Base-by-base conservation (phyloP, 371 early-diverging fungal genomes). In the Zychaea mexicana region DNA sequence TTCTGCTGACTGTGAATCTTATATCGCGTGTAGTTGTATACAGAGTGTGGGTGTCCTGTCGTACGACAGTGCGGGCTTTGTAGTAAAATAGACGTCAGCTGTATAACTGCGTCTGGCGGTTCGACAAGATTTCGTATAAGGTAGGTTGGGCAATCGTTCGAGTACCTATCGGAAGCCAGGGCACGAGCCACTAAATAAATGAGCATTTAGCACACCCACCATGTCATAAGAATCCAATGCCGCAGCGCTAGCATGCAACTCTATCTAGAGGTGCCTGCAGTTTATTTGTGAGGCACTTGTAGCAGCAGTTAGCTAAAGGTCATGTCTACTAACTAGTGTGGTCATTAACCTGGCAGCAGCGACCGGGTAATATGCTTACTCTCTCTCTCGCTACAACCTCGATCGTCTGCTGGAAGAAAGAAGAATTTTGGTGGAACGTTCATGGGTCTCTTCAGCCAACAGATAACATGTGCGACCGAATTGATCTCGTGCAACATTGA, bases 101-200 rank as follows among this genome's bases (percentile, higher is more conserved):
- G 64, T 46, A 63, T 26, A 31, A 63, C 31, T 30, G 26, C 5
- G 6, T 5, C 6, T 49, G 10, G 10, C 24, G 21, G 49, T 49
- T 56, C 45, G 64, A 61, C 62, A 60, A 58, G 57, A 52, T 24
- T 33, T 61, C 57, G 30, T 45, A 66, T 39, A 49, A 52, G 61
- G 61, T 60, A 66, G 46, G 57, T 65, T 30, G 32, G 42, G 60
- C 59, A 52, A 65, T 55, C 56, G 27, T 32, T 49, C 57, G 53
- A 47, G 67, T 57, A 61, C 67, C 67, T 66, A 66, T 66, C 67
- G 67, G 67, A 66, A 52, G 60, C 57, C 49, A 57, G 62, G 67
- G 67, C 67, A 66, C 67, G 62, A 61, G 67, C 67, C 67, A 66
- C 67, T 58, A 58, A 58, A 52, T 52, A 52, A 52, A 61, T 49